Conservation (phyloP, 768 basidiomycete species). For the Macrolepiota fuliginosa region DNA sequence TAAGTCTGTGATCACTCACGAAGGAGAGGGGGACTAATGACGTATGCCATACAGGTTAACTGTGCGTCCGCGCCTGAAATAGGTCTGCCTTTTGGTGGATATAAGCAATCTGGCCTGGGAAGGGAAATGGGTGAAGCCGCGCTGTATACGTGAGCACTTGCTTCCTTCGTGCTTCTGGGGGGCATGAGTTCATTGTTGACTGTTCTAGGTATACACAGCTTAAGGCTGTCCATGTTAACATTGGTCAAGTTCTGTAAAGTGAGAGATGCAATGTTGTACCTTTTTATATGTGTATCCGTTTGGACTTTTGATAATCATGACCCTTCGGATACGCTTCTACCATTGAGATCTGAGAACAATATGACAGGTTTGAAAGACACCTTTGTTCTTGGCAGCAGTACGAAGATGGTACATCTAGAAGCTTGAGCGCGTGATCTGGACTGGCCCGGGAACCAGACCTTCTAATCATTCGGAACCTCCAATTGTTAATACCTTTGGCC, state of each 20-base stretch:
- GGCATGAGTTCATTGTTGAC: neutral
- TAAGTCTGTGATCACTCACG: conserved; percentile 21
- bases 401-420: too few species aligned
- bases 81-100: conserved; percentile 66
- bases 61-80: conserved; percentile 41
- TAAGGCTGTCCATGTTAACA: conserved; percentile 59
- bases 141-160: conserved; percentile 40
- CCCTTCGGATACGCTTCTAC: too few species aligned
- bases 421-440: too few species aligned
- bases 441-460: too few species aligned
- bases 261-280: neutral
- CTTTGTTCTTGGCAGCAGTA: too few species aligned
- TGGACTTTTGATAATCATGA: too few species aligned
- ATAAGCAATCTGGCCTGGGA: conserved; percentile 72
- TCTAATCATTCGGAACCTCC: too few species aligned
- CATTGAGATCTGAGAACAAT: too few species aligned
- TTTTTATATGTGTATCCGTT: too few species aligned
- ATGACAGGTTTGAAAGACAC: too few species aligned
- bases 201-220: conserved; percentile 46
- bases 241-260: conserved; percentile 23
- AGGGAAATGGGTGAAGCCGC: conserved; percentile 71
- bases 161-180: neutral
- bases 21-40: neutral
- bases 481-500: too few species aligned
- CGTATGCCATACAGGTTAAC: conserved; percentile 32